Conservation (phyloP, 2,329 filamentous ascomycete genomes). For the Fusarium sp. region DNA sequence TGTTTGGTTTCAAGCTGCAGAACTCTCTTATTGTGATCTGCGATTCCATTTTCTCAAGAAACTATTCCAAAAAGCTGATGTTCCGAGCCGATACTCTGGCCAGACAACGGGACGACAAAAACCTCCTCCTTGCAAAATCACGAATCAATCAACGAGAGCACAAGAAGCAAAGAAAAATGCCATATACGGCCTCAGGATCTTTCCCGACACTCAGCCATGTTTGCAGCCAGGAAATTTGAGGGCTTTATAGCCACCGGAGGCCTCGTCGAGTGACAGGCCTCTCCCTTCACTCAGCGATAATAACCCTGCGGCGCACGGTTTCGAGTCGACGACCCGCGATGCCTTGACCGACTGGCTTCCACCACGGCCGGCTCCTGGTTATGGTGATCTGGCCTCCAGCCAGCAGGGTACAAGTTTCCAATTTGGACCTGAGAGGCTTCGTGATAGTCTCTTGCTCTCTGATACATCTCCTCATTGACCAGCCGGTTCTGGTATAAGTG, state of each 20-base stretch:
- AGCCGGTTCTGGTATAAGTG: conserved; percentile 46
- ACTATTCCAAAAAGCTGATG: not conserved
- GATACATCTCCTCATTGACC: conserved; percentile 42
- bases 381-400: conserved; percentile 12
- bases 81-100: not conserved
- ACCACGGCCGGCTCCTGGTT: not conserved
- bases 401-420: conserved; percentile 18
- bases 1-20: too few species aligned
- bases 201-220: not conserved
- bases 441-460: conserved; percentile 22
- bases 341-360: conserved; percentile 9
- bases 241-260: not conserved
- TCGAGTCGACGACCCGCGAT: not conserved
- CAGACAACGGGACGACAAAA: not conserved
- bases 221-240: not conserved
- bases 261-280: not conserved
- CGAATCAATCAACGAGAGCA: not conserved
- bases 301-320: conserved; percentile 2
- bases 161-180: not conserved
- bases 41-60: too few species aligned
- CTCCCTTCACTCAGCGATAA: not conserved
- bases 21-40: not conserved
- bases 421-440: conserved; percentile 36
- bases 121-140: not conserved
- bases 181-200: too few species aligned